A percentile compares a stretch with the other conserved stretches of the same genome.
These are phyloP conservation scores for Bisporella sp. DNA, from an alignment of 2,329 filamentous ascomycete genomes.

Conservation along the genomic window DNA sequence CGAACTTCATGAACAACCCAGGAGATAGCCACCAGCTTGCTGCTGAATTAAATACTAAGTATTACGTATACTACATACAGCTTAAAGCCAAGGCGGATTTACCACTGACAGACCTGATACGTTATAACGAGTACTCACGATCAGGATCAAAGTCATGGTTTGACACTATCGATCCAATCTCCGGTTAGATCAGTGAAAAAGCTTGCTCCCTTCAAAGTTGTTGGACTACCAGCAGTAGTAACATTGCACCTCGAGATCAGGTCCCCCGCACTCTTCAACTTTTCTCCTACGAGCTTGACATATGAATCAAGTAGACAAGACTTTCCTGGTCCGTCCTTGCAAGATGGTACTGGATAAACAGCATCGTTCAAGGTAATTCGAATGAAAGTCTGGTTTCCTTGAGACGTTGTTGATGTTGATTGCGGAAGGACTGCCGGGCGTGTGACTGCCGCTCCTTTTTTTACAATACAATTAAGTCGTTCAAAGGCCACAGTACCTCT, in stretches of 20 bases:
- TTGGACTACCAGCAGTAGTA: conserved; percentile 33
- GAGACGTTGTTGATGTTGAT: conserved; percentile 1
- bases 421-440: conserved; percentile 1
- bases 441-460: neutral
- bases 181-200: conserved; percentile 39
- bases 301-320: conserved; percentile 39
- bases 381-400: conserved; percentile 37
- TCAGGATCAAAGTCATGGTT: too few relatives aligned
- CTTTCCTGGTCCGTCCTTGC: conserved; percentile 46
- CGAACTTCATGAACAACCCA: too few relatives aligned
- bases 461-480: conserved; percentile 43
- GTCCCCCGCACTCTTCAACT: conserved; percentile 12
- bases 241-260: conserved; percentile 29
- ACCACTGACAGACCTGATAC: too few relatives aligned
- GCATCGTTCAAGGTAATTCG: conserved; percentile 56
- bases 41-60: too few relatives aligned
- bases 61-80: too few relatives aligned
- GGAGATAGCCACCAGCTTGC: too few relatives aligned
- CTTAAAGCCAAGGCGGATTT: too few relatives aligned
- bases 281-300: conserved; percentile 2
- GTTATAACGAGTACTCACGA: too few relatives aligned
- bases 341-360: conserved; percentile 51
- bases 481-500: conserved; percentile 60
- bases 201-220: conserved; percentile 37
- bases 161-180: conserved; percentile 12